A percentile compares a stretch with the other conserved stretches of the same genome.
phyloP scores from a whole-genome alignment of 306 rosid species.

The Canavalia ensiformis region DNA sequence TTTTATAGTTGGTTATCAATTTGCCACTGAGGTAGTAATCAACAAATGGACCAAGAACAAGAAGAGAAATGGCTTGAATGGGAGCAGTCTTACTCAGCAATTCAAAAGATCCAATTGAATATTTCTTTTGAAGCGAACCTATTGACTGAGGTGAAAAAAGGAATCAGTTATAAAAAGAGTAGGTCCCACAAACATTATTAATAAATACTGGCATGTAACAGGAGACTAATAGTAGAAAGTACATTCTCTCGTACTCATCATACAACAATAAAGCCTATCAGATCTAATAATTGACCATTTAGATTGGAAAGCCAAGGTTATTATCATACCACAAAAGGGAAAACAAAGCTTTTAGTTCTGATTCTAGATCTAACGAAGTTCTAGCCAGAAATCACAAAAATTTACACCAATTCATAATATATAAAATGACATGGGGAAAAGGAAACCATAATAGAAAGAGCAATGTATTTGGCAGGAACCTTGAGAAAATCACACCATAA shows the following conservation, averaged over 20 bases:
- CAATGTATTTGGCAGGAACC: not conserved
- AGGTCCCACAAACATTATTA: slow-evolving; percentile 25
- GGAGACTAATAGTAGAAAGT: slow-evolving; percentile 3
- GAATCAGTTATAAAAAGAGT: slow-evolving; percentile 35
- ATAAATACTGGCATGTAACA: slow-evolving; percentile 17
- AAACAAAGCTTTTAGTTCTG: slow-evolving; percentile 18
- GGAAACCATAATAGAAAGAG: slow-evolving; percentile 17
- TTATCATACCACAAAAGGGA: slow-evolving; percentile 27
- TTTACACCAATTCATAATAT: slow-evolving; percentile 33
- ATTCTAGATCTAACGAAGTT: slow-evolving; percentile 35
- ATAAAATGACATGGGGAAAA: slow-evolving; percentile 36
- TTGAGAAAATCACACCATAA: no score
- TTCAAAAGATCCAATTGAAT: slow-evolving; percentile 96
- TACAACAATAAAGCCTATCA: slow-evolving; percentile 26
- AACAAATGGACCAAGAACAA: slow-evolving; percentile 80
- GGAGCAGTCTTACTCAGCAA: slow-evolving; percentile 97
- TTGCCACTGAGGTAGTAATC: slow-evolving; percentile 80
- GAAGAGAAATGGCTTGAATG: slow-evolving; percentile 87
- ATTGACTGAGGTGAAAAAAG: slow-evolving; percentile 66
- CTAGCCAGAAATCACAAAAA: slow-evolving; percentile 3
- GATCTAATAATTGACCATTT: slow-evolving; percentile 9
- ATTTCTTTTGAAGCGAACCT: slow-evolving; percentile 93
- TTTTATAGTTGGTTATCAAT: slow-evolving; percentile 72
- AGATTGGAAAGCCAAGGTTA: not conserved
- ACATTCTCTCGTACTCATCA: slow-evolving; percentile 13